A percentile compares a stretch with the other conserved stretches of the same genome.
These are phyloP conservation scores for Cordyceps pruinosa DNA, from an alignment of 2,329 filamentous ascomycete genomes.

Conservation along the genomic window DNA sequence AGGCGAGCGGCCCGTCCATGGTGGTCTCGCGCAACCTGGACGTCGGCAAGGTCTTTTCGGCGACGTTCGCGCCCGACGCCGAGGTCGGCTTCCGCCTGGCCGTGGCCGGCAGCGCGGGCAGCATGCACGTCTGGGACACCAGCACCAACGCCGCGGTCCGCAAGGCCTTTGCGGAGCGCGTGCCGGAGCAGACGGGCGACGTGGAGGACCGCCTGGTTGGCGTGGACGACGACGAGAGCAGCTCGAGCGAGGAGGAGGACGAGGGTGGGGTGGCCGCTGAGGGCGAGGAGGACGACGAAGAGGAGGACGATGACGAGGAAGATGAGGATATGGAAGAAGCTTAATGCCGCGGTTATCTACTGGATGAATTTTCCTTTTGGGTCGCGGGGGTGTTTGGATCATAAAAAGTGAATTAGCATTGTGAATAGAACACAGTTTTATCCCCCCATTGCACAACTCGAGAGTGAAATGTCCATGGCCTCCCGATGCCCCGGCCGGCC, in stretches of 20 bases:
- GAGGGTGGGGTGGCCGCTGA: slow-evolving; percentile 40
- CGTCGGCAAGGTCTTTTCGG: slow-evolving; percentile 90
- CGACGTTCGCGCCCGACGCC: slow-evolving; percentile 79
- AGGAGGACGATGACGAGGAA: slow-evolving; percentile 41
- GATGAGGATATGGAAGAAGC: slow-evolving; percentile 40
- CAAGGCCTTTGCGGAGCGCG: slow-evolving; percentile 68
- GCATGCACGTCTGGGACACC: slow-evolving; percentile 93
- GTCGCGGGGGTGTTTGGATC: slow-evolving; percentile 4
- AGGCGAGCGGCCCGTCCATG: slow-evolving; percentile 73
- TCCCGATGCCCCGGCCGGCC: background rate
- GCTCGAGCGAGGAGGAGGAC: slow-evolving; percentile 53
- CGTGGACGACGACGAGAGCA: slow-evolving; percentile 60
- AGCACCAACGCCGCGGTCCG: slow-evolving; percentile 85
- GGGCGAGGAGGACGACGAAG: slow-evolving; percentile 42
- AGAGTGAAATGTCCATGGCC: background rate
- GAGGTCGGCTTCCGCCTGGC: slow-evolving; percentile 89
- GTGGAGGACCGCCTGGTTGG: slow-evolving; percentile 73
- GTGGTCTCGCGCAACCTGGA: slow-evolving; percentile 88
- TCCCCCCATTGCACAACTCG: background rate
- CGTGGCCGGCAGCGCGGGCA: slow-evolving; percentile 89
- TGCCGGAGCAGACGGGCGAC: slow-evolving; percentile 48
- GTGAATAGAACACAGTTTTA: slow-evolving; percentile 1
- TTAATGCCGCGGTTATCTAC: background rate
- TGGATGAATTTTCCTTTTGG: background rate
- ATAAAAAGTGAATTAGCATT: slow-evolving; percentile 11